phyloP scores from a whole-genome alignment of 192 early-diverging fungal species.

The Entrophospora sp. region DNA sequence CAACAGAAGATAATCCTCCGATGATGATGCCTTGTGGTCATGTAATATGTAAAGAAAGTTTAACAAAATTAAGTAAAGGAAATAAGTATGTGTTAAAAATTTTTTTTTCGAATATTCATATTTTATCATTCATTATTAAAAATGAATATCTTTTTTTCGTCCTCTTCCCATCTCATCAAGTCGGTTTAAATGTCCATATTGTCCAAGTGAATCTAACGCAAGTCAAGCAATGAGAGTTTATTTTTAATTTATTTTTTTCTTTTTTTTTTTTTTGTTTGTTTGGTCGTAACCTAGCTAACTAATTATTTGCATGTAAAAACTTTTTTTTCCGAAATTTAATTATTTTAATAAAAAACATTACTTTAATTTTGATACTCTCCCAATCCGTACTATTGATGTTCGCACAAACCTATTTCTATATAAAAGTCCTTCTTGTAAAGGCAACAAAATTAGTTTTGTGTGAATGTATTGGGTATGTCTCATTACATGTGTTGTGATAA shows the following conservation, averaged over 20 bases:
- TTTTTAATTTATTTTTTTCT: conserved; percentile 62
- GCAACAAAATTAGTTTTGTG: no score
- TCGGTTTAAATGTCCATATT: conserved; percentile 97
- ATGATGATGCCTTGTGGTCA: conserved; percentile 99
- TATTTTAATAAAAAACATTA: no score
- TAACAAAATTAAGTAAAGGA: conserved; percentile 73
- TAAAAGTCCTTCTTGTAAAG: no score
- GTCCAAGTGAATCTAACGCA: conserved; percentile 75
- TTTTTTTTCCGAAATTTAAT: no score
- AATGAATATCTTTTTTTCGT: background rate
- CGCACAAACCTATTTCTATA: no score
- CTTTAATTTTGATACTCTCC: no score
- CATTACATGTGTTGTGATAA: no score
- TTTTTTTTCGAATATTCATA: background rate
- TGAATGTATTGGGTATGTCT: no score
- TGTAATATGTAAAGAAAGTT: conserved; percentile 86
- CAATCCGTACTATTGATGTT: no score
- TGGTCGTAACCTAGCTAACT: no score
- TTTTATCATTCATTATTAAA: background rate
- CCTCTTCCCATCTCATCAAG: conserved; percentile 17
- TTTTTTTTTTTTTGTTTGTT: no score
- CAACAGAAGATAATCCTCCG: conserved; percentile 86
- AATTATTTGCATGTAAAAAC: no score
- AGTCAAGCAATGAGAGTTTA: conserved; percentile 70
- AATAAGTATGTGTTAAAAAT: conserved; percentile 32